phyloP scores from a whole-genome alignment of 768 basidiomycete genomes.

The Termitomyces sp. region DNA sequence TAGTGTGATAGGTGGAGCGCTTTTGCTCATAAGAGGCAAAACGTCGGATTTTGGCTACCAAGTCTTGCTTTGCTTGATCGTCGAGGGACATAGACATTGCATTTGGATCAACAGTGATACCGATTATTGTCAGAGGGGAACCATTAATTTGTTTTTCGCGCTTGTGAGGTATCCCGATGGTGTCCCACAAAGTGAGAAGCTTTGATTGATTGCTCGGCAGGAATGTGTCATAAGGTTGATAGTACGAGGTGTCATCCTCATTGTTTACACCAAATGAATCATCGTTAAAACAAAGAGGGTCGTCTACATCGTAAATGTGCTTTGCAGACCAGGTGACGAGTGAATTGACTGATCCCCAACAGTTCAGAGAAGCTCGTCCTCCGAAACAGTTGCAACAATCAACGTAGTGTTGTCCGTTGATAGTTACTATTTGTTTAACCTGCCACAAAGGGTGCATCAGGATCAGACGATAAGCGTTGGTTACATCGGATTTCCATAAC shows the following conservation, averaged over 20 bases:
- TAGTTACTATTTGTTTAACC: slow-evolving; percentile 27
- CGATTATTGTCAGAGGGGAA: slow-evolving; percentile 26
- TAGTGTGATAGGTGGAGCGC: too few relatives aligned
- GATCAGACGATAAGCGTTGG: slow-evolving; percentile 24
- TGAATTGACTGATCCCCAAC: too few relatives aligned
- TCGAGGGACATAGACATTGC: slow-evolving; percentile 20
- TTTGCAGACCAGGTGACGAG: slow-evolving; percentile 30
- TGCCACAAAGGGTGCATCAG: slow-evolving; percentile 11
- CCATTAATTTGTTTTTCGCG: not conserved
- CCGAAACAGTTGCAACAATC: slow-evolving; percentile 30
- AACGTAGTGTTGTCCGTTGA: slow-evolving; percentile 23
- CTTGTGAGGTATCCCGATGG: not conserved
- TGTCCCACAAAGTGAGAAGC: slow-evolving; percentile 34
- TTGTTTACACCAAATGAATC: slow-evolving; percentile 17
- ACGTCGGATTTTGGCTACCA: too few relatives aligned
- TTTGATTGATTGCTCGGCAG: slow-evolving; percentile 27
- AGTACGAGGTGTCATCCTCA: not conserved
- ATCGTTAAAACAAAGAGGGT: slow-evolving; percentile 24
- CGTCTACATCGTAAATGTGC: slow-evolving; percentile 10
- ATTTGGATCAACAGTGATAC: slow-evolving; percentile 31
- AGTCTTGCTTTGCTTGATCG: too few relatives aligned
- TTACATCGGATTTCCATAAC: slow-evolving; percentile 12
- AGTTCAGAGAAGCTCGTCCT: slow-evolving; percentile 12
- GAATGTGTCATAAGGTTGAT: not conserved
- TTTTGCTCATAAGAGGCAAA: too few relatives aligned